Conservation (phyloP, 2,329 filamentous ascomycete genomes). For the Penicillium expansum region DNA sequence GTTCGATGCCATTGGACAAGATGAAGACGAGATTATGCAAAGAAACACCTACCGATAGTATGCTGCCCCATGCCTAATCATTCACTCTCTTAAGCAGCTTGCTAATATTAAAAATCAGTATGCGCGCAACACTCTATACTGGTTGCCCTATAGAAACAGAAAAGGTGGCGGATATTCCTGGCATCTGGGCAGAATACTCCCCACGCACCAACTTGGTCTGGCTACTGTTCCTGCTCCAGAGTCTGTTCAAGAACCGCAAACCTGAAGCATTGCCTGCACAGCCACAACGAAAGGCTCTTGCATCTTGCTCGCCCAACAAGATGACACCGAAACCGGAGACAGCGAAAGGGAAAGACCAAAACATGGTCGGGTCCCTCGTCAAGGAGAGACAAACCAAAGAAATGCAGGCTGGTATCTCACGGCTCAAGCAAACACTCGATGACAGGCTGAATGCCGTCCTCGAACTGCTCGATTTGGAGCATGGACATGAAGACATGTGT, state of each 20-base stretch:
- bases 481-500: slow-evolving; percentile 42
- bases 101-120: slow-evolving; percentile 26
- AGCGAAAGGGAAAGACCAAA: slow-evolving; percentile 2
- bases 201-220: slow-evolving; percentile 63
- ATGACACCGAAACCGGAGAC: slow-evolving; percentile 11
- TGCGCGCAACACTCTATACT: slow-evolving; percentile 43
- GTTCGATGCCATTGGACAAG: slow-evolving; percentile 42
- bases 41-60: slow-evolving; percentile 45
- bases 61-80: slow-evolving; percentile 11
- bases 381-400: slow-evolving; percentile 13
- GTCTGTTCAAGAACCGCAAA: slow-evolving; percentile 48
- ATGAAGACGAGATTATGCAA: slow-evolving; percentile 42
- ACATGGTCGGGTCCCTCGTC: background rate
- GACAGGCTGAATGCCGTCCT: slow-evolving; percentile 34
- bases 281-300: slow-evolving; percentile 30
- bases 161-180: slow-evolving; percentile 33
- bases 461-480: slow-evolving; percentile 38
- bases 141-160: slow-evolving; percentile 44
- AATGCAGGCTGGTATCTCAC: slow-evolving; percentile 17
- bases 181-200: slow-evolving; percentile 55
- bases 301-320: slow-evolving; percentile 34
- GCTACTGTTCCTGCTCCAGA: slow-evolving; percentile 60
- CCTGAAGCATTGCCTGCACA: slow-evolving; percentile 13
- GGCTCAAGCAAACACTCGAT: slow-evolving; percentile 32
- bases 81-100: background rate